phyloP scores from a whole-genome alignment of 331 rosid species.

The Dryas integrifolia region DNA sequence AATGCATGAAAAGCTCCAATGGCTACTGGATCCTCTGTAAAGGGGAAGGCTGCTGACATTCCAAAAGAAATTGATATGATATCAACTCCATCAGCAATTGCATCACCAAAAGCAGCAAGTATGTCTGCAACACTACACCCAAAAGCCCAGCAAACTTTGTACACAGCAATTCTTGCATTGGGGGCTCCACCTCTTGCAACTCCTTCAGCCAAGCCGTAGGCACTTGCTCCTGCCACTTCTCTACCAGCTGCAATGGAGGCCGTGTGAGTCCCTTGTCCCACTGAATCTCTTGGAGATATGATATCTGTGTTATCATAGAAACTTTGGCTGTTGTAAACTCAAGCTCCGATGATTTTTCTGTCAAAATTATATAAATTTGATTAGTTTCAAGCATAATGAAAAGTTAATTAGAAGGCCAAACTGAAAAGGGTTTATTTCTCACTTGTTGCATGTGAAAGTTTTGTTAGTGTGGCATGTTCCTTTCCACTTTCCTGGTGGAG shows the following conservation, averaged over 20 bases:
- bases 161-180: slow-evolving; percentile 20
- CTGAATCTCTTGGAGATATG: slow-evolving; percentile 19
- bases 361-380: background rate
- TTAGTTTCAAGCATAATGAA: background rate
- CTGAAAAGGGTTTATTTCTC: background rate
- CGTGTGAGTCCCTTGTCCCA: slow-evolving; percentile 27
- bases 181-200: slow-evolving; percentile 30
- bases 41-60: background rate
- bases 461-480: slow-evolving; percentile 10
- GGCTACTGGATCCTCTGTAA: slow-evolving; percentile 11
- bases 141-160: slow-evolving; percentile 25
- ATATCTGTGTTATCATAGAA: background rate
- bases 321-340: slow-evolving; percentile 1
- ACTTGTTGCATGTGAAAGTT: slow-evolving; percentile 35
- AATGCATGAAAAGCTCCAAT: slow-evolving; percentile 34
- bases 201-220: slow-evolving; percentile 23
- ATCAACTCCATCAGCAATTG: slow-evolving; percentile 31
- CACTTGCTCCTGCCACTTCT: slow-evolving; percentile 19
- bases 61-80: slow-evolving; percentile 27
- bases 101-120: slow-evolving; percentile 30
- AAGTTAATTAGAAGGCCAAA: background rate
- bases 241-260: slow-evolving; percentile 34
- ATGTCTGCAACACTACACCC: slow-evolving; percentile 25
- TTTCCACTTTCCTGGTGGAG: slow-evolving; percentile 30
- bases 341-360: slow-evolving; percentile 35